Percentiles rank a stretch among this genome's conserved stretches.
phyloP scores from a whole-genome alignment of 2,329 filamentous ascomycete genomes.

The Scleromitrula shiraiana region DNA sequence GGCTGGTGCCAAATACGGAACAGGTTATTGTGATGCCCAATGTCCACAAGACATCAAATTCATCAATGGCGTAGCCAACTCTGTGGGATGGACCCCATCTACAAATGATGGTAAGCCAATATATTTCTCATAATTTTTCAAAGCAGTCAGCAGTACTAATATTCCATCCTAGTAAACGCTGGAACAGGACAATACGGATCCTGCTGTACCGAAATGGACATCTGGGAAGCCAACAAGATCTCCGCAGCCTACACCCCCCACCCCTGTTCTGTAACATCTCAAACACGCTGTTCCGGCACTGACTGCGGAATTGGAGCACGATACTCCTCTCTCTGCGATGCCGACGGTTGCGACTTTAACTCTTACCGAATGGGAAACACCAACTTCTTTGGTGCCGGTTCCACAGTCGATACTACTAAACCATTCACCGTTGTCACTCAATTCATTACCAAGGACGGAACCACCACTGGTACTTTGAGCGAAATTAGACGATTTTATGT shows the following conservation, averaged over 20 bases:
- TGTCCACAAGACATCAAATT: conserved; percentile 35
- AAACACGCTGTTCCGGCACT: conserved; percentile 33
- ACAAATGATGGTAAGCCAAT: conserved; percentile 41
- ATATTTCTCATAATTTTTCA: too few relatives aligned
- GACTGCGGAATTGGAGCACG: conserved; percentile 39
- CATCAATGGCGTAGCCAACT: conserved; percentile 47
- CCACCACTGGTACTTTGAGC: conserved; percentile 41
- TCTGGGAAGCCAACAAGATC: conserved; percentile 56
- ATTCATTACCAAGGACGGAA: conserved; percentile 45
- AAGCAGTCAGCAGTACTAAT: too few relatives aligned
- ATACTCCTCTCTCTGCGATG: conserved; percentile 50
- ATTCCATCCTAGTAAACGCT: too few relatives aligned
- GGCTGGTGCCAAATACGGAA: conserved; percentile 42
- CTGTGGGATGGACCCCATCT: conserved; percentile 42
- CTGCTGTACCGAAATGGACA: conserved; percentile 62
- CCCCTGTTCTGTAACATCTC: conserved; percentile 38
- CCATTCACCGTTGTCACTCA: conserved; percentile 52
- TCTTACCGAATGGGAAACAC: conserved; percentile 49
- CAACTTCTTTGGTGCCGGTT: conserved; percentile 46
- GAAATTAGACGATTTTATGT: conserved; percentile 51
- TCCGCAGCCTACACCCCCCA: conserved; percentile 52
- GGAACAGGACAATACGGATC: conserved; percentile 47
- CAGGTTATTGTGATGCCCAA: conserved; percentile 16
- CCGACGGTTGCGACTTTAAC: conserved; percentile 56
- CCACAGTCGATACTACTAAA: conserved; percentile 43